Evolutionary conservation across 106 monocot species (phyloP).

Genomic region (Dioscorea alata): DNA sequence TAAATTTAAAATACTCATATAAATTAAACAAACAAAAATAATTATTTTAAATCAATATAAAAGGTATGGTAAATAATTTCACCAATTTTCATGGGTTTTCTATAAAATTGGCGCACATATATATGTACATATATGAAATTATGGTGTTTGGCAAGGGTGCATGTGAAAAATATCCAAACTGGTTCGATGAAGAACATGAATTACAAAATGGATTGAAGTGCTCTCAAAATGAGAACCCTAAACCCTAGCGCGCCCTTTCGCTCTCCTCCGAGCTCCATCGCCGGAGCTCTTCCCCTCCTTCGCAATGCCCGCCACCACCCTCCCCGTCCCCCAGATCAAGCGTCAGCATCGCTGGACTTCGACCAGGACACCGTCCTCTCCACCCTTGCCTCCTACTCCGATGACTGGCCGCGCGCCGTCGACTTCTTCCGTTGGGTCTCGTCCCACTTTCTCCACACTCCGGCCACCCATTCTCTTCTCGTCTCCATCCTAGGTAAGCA

Average conservation of each 20-base stretch:
- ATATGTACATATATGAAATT: too few relatives aligned
- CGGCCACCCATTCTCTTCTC: constrained; percentile 39
- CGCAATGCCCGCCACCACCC: constrained; percentile 6
- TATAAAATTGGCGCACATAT: too few relatives aligned
- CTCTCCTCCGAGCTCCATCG: background rate
- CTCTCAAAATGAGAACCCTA: too few relatives aligned
- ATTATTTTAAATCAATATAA: too few relatives aligned
- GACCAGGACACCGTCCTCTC: constrained; percentile 41
- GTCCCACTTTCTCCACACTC: constrained; percentile 42
- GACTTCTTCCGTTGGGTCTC: constrained; percentile 84
- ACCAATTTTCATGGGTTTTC: too few relatives aligned
- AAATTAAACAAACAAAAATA: too few relatives aligned
- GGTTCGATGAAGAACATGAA: too few relatives aligned
- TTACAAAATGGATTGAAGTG: too few relatives aligned
- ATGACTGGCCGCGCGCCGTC: constrained; percentile 68
- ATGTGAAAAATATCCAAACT: too few relatives aligned
- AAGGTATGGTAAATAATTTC: too few relatives aligned
- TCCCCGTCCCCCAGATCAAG: background rate
- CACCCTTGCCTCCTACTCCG: constrained; percentile 65
- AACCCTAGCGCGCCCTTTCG: background rate
- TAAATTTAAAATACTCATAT: too few relatives aligned
- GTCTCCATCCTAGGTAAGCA: constrained; percentile 83
- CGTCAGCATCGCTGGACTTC: constrained; percentile 1
- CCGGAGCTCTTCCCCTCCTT: background rate
- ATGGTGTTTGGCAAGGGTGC: too few relatives aligned